Evolutionary conservation across 306 rosid genomes (phyloP).

Genomic region (Quercus robur): DNA sequence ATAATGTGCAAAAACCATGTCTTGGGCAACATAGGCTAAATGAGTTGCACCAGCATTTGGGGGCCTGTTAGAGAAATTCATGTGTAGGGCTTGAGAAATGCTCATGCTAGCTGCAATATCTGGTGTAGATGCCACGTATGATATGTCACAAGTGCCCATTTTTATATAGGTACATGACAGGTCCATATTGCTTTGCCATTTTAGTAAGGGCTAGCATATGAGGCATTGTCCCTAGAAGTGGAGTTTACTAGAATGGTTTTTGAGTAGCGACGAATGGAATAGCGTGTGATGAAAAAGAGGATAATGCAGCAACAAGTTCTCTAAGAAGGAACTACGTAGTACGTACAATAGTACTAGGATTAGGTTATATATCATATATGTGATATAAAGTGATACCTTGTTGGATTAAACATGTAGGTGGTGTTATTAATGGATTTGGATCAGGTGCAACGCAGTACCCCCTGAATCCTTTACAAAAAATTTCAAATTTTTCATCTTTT

Average conservation of each 20-base stretch:
- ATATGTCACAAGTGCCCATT: constrained; percentile 46
- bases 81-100: constrained; percentile 38
- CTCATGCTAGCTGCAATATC: constrained; percentile 23
- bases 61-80: constrained; percentile 40
- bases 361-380: too few relatives aligned
- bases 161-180: constrained; percentile 38
- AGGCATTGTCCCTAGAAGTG: constrained; percentile 43
- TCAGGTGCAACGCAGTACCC: too few relatives aligned
- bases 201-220: constrained; percentile 32
- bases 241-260: not conserved
- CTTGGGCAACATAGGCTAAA: constrained; percentile 38
- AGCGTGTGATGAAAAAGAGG: constrained; percentile 29
- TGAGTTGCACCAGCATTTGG: constrained; percentile 38
- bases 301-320: constrained; percentile 28
- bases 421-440: too few relatives aligned
- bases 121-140: constrained; percentile 34
- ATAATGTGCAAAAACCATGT: constrained; percentile 39
- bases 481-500: too few relatives aligned
- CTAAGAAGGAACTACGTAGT: not conserved
- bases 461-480: too few relatives aligned
- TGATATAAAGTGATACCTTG: too few relatives aligned
- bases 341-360: too few relatives aligned
- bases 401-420: too few relatives aligned
- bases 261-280: constrained; percentile 16
- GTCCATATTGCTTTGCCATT: constrained; percentile 35